Percentiles rank a stretch among this genome's conserved stretches.
Conservation (phyloP, 306 rosid species). For the Citrullus colocynthis region DNA sequence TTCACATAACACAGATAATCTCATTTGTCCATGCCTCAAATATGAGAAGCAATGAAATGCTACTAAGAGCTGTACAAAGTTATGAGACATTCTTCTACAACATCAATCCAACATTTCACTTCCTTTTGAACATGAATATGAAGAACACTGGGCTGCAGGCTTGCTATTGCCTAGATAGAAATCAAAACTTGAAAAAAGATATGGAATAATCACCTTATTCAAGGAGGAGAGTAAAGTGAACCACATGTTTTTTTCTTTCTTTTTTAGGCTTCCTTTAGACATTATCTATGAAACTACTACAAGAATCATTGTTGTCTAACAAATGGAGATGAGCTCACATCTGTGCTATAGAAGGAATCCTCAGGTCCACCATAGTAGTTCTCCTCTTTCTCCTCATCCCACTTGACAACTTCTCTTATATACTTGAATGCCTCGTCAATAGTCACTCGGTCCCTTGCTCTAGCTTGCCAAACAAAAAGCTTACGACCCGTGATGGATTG, state of each 20-base stretch:
- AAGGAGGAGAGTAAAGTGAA: neutral
- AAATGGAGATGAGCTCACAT: conserved; percentile 80
- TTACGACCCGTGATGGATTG: conserved; percentile 51
- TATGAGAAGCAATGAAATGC: neutral
- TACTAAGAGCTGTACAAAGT: neutral
- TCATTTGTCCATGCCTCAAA: neutral
- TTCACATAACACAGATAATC: neutral
- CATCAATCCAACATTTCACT: neutral
- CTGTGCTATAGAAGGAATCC: conserved; percentile 91
- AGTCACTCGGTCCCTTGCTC: conserved; percentile 70
- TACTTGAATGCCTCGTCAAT: conserved; percentile 88
- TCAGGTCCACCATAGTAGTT: conserved; percentile 68
- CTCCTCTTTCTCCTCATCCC: conserved; percentile 93
- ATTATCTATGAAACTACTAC: conserved; percentile 1
- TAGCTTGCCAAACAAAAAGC: conserved; percentile 81
- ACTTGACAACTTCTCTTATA: conserved; percentile 78
- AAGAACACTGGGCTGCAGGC: neutral
- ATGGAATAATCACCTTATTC: neutral
- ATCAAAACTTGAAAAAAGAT: neutral
- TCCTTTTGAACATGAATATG: neutral
- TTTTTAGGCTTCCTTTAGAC: neutral
- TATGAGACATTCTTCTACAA: neutral
- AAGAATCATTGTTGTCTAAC: conserved; percentile 40
- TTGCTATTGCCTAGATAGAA: neutral
- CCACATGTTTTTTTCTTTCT: neutral